Evolutionary conservation across 2,329 filamentous ascomycete species (phyloP), one percentile per base, ranked within the genome.

Genomic region (Aspergillus sergii): DNA sequence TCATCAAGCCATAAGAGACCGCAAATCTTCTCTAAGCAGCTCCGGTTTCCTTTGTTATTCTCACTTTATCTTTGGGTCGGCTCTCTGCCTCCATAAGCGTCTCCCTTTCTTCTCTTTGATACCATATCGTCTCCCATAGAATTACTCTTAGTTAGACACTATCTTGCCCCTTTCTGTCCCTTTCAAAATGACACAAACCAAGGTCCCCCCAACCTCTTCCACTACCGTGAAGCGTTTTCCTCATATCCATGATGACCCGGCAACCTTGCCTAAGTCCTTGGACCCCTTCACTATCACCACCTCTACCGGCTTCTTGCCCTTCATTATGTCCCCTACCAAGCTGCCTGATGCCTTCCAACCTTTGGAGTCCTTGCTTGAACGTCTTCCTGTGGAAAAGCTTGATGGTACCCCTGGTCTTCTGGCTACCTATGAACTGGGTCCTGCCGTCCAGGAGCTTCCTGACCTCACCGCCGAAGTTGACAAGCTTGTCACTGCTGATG

Each of bases 361-460:
- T 4, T 83, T 96, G 39, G 88, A 92, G 76, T 87, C 87, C 28
- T 84, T 96, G 65, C 84, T 94, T 36, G 83, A 88, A 63, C 87
- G 89, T 64, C 92, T 95, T 87, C 92, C 94, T 30, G 89, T 97
- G 76, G 87, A 87, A 80, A 95, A 87, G 57, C 79, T 85, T 10
- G 87, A 89, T 63, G 93, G 93, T 1, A 82, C 84, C 41, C 89
- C 92, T 0, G 94, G 94, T 23, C 85, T 97, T 8, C 86, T 97
- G 55, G 92, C 92, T 23, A 84, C 82, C 14, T 90, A 87, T 75
- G 84, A 86, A 72, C 87, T 97, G 16, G 94, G 93, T 16, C 88
- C 89, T 45, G 86, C 88, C n/a, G 88, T 96, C 53, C 81, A 90
- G 66, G 88, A 89, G 66, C 85, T 97, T 55, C 90, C 92, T 19